Base-by-base conservation (phyloP, 331 rosid species). In the Malus hybrid region DNA sequence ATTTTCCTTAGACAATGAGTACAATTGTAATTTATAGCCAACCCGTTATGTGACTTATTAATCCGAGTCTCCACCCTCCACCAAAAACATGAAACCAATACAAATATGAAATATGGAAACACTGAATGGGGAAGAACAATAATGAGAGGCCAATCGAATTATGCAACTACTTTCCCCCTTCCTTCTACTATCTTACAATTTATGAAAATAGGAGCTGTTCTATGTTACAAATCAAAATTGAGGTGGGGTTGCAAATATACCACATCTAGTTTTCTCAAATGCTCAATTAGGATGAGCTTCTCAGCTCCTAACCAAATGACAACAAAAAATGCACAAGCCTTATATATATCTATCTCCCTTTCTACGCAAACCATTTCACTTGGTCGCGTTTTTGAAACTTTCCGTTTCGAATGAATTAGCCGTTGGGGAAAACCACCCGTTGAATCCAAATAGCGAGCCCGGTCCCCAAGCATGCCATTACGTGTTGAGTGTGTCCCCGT, bases 201-300 rank as follows among this genome's bases (percentile, higher is more conserved):
- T 83, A 83, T 80, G 78, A 78, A 83, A 87, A 85, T 71, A 86
- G 76, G 77, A 80, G 90, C 13, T 24, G 57, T 93, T 81, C 83
- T 89, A 89, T 90, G 96, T 86, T 86, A 90, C 99, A 95, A 87
- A 92, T 88, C 98, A 95, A 95, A 95, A 95, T 87, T 92, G 90
- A 78, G 85, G 91, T 79, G 86, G 89, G 74, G 91, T 80, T 82
- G 93, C 81, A 81, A 85, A 86, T 50, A 88, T 50, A 89, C 92
- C 93, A 87, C 92, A 79, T 90, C 86, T 83, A 76, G 87, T 81
- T 85, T 82, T 82, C 89, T 86, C 81, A 48, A 84, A 86, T 79
- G 76, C 86, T 83, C 93, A 82, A 88, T 84, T 86, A 86, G 88
- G 80, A 84, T 82, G 85, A 79, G 85, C 85, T 71, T 42, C 75